These are phyloP conservation scores for Biscogniauxia marginata DNA, from an alignment of 2,329 filamentous ascomycete genomes.

Conservation along the genomic window DNA sequence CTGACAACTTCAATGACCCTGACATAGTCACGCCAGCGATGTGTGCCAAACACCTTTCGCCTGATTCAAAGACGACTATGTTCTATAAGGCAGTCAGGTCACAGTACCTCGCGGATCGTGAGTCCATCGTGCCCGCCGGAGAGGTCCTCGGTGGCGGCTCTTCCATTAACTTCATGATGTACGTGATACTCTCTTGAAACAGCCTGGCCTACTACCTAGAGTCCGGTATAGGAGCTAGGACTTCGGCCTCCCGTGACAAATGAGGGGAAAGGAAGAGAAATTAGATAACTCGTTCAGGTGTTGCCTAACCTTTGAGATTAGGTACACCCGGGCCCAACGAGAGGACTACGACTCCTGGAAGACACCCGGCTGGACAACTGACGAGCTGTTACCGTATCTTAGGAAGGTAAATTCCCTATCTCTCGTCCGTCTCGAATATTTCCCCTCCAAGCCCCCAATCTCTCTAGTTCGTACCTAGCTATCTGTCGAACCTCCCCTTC, in stretches of 20 bases:
- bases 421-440: neutral
- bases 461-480: neutral
- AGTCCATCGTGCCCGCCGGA: constrained; percentile 38
- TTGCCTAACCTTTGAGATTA: constrained; percentile 1
- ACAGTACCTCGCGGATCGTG: constrained; percentile 43
- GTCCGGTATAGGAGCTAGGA: too few relatives aligned
- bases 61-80: constrained; percentile 41
- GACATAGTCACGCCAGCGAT: constrained; percentile 44
- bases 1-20: constrained; percentile 10
- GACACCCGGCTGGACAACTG: constrained; percentile 29
- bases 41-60: constrained; percentile 47
- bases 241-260: neutral
- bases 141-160: constrained; percentile 55
- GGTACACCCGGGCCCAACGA: constrained; percentile 34
- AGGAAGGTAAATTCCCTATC: constrained; percentile 41
- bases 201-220: too few relatives aligned
- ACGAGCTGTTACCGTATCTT: constrained; percentile 46
- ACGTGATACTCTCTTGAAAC: constrained; percentile 8
- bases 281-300: neutral
- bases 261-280: neutral
- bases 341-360: constrained; percentile 34
- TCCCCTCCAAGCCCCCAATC: neutral
- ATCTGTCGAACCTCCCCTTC: neutral
- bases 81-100: constrained; percentile 45
- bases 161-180: constrained; percentile 50